Base-by-base conservation (phyloP, 2,329 filamentous ascomycete species). In the Monosporascus sp. region DNA sequence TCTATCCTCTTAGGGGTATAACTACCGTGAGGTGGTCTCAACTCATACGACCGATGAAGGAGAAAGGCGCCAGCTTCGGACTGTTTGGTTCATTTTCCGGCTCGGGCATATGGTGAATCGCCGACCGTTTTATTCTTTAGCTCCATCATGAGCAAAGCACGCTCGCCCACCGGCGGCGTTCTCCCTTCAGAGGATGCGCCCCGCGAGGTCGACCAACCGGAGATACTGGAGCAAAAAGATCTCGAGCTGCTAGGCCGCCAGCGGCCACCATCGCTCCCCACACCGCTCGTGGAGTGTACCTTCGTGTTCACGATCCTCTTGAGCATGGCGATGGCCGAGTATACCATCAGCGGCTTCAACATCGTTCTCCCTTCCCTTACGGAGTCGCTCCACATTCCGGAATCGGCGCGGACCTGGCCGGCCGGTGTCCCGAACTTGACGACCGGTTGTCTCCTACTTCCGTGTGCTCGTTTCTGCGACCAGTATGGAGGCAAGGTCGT, bases 291-390 rank as follows among this genome's bases (percentile, higher is more conserved):
- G 4, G 84, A 87, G 61, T 58, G 79, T n/a, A 77, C 76, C 3
- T 87, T 86, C 63, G 77, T 82, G 60, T 79, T 84, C 59, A 78
- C 81, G 0, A 74, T 85, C 34, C 68, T 83, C 9, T 75, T 81
- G 64, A 83, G 80, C 20, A 79, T 84, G 68, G 77, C 84, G 52
- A 73, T 85, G 53, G 63, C 83, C 76, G 88, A 92, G 71, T 92
- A 86, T 69, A 88, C 87, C 65, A 81, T 93, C 49, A 88, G 85
- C 47, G 90, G 90, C 34, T 94, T 92, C 67, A 81, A 80, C 55
- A 86, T 87, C 60, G 81, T 93, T 26, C 70, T 92, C 0, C 89
- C 90, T 1, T 82, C 82, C 0, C 68, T 94, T 3, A 75, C 83
- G 11, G 65, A 69, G 11, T 77, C 82, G 1, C 76, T 94, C 4